phyloP scores from a whole-genome alignment of 2,329 filamentous ascomycete species.

The Fusarium brachygibbosum region DNA sequence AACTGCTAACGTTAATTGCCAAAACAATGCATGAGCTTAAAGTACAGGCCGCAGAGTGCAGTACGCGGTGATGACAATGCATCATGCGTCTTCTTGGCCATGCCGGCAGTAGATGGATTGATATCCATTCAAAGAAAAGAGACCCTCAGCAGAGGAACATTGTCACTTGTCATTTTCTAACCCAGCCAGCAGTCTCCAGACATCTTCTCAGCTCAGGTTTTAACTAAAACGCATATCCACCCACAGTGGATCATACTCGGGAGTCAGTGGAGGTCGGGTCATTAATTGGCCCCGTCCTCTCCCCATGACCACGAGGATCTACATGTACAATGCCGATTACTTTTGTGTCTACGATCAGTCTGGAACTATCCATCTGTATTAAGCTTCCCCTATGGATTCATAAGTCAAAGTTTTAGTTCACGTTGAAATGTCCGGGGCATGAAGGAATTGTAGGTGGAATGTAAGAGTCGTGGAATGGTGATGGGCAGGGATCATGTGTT shows the following conservation, averaged over 20 bases:
- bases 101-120: neutral
- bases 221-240: constrained; percentile 16
- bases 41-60: neutral
- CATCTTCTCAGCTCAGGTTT: neutral
- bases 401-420: neutral
- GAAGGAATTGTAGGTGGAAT: neutral
- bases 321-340: constrained; percentile 8
- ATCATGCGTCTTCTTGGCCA: neutral
- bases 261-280: constrained; percentile 11
- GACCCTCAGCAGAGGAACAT: neutral
- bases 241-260: constrained; percentile 16
- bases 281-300: neutral
- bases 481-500: neutral
- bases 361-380: neutral
- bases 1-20: neutral
- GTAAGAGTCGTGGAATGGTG: neutral
- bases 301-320: constrained; percentile 6
- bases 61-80: neutral
- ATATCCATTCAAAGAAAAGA: neutral
- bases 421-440: neutral
- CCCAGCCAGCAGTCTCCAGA: constrained; percentile 4
- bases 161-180: neutral
- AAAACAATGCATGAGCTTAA: neutral
- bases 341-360: neutral
- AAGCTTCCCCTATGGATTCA: neutral